phyloP scores from a whole-genome alignment of 1,284 basidiomycete species.

The Kwoniella shivajii region DNA sequence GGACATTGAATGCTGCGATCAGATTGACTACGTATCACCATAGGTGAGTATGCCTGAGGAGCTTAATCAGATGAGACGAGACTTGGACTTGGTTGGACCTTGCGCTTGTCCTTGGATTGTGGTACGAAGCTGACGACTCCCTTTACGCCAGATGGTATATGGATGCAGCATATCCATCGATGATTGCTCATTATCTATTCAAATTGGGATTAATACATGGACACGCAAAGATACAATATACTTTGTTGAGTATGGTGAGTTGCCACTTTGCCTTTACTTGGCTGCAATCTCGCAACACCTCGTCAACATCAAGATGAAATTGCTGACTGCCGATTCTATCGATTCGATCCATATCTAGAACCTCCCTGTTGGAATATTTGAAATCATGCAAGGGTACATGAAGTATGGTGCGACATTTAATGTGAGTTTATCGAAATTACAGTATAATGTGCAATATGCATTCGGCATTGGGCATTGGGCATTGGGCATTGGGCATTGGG shows the following conservation, averaged over 20 bases:
- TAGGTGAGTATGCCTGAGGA: constrained; percentile 51
- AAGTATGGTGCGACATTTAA: constrained; percentile 45
- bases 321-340: not conserved
- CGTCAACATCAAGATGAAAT: not conserved
- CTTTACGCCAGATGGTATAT: constrained; percentile 56
- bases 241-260: constrained; percentile 81
- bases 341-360: constrained; percentile 47
- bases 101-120: too few relatives aligned
- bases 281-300: not conserved
- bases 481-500: not conserved
- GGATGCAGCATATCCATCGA: constrained; percentile 86
- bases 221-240: constrained; percentile 90
- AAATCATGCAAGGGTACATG: constrained; percentile 75
- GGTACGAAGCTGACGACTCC: not conserved
- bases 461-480: not conserved
- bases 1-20: constrained; percentile 87
- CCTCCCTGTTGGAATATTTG: constrained; percentile 76
- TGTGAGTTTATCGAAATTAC: constrained; percentile 5
- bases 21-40: constrained; percentile 89
- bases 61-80: constrained; percentile 1
- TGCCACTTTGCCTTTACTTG: not conserved
- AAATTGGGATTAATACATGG: constrained; percentile 93
- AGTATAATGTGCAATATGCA: not conserved
- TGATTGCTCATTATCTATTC: constrained; percentile 86
- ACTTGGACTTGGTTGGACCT: not conserved